These are phyloP conservation scores for Coniochaeta sp. DNA, from an alignment of 2,329 filamentous ascomycete genomes.

Conservation along the genomic window DNA sequence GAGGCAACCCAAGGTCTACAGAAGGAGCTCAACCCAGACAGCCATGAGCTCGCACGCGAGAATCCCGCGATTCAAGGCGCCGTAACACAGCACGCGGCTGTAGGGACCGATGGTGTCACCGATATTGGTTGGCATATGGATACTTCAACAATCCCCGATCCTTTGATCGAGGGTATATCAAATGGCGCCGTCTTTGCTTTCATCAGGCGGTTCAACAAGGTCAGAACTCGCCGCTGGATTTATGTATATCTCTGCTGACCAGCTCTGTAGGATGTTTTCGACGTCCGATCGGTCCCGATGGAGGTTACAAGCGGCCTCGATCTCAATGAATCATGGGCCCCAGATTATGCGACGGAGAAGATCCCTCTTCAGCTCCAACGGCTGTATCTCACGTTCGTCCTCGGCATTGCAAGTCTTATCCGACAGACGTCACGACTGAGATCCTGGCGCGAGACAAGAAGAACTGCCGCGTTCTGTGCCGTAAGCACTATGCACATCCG, in stretches of 20 bases:
- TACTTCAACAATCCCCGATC: background rate
- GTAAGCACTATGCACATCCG: background rate
- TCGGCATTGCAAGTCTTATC: background rate
- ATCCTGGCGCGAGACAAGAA: background rate
- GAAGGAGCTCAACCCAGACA: constrained; percentile 3
- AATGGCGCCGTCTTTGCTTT: background rate
- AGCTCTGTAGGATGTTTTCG: background rate
- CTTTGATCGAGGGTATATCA: background rate
- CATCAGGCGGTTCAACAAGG: constrained; percentile 1
- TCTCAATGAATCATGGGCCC: constrained; percentile 1
- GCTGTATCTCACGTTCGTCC: background rate
- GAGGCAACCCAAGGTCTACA: background rate
- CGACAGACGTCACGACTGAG: background rate
- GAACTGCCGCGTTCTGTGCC: background rate
- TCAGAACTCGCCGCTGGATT: background rate
- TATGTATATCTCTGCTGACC: background rate
- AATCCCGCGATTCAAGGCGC: background rate
- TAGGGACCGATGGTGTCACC: background rate
- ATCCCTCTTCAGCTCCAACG: constrained; percentile 1
- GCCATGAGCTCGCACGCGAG: background rate
- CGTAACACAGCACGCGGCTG: background rate
- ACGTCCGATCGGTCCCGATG: background rate
- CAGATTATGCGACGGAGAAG: background rate
- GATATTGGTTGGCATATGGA: constrained; percentile 1
- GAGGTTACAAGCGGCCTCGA: background rate